phyloP scores from a whole-genome alignment of 2,329 filamentous ascomycete genomes.

The Clonostachys rhizophaga region DNA sequence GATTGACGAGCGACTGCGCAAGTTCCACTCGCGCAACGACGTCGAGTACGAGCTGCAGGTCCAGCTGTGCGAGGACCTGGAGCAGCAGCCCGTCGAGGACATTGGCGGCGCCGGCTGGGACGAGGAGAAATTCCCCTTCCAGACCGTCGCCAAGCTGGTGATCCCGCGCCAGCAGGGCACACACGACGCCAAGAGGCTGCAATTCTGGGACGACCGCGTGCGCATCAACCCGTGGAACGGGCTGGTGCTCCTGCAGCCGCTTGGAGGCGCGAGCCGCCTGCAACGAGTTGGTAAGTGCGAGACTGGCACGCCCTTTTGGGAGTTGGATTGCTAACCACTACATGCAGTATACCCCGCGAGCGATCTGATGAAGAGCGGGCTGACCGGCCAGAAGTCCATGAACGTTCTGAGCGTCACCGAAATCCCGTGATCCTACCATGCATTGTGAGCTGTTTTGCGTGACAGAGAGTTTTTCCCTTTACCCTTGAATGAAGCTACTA shows the following conservation, averaged over 20 bases:
- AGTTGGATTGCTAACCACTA: too few species aligned
- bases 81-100: constrained; percentile 38
- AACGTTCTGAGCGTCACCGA: too few species aligned
- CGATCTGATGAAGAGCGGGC: too few species aligned
- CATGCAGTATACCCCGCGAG: too few species aligned
- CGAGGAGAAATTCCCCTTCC: constrained; percentile 37
- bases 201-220: constrained; percentile 37
- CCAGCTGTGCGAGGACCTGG: constrained; percentile 37
- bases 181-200: constrained; percentile 28
- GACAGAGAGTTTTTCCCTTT: too few species aligned
- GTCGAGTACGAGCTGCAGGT: constrained; percentile 38
- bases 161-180: constrained; percentile 25
- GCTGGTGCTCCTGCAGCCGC: constrained; percentile 29
- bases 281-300: constrained; percentile 1
- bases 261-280: constrained; percentile 29
- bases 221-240: constrained; percentile 34
- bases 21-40: constrained; percentile 28
- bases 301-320: neutral
- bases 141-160: constrained; percentile 31
- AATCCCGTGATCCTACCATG: too few species aligned
- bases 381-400: too few species aligned
- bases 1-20: constrained; percentile 28
- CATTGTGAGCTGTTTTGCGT: too few species aligned
- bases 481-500: too few species aligned
- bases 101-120: constrained; percentile 34